Conservation (phyloP, 1,284 basidiomycete species). For the Leccinum subrobustum region DNA sequence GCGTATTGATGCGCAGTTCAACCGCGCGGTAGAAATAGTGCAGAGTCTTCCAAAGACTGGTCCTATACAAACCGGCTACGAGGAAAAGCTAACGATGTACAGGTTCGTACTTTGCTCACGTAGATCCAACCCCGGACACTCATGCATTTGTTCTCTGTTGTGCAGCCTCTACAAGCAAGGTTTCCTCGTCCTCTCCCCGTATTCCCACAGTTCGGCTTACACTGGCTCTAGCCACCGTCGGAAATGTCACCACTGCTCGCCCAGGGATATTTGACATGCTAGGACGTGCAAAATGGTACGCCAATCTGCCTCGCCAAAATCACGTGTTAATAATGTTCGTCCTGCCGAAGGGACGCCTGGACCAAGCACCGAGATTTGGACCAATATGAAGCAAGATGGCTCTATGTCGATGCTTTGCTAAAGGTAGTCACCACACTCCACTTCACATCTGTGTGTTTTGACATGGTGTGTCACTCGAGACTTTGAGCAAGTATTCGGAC, state of each 20-base stretch:
- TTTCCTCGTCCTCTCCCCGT: slow-evolving; percentile 33
- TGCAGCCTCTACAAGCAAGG: slow-evolving; percentile 89
- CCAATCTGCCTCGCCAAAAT: slow-evolving; percentile 12
- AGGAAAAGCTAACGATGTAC: slow-evolving; percentile 95
- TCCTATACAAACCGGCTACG: slow-evolving; percentile 95
- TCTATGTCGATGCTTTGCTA: slow-evolving; percentile 86
- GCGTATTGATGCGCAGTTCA: slow-evolving; percentile 81
- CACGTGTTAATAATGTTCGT: slow-evolving; percentile 25
- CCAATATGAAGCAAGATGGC: slow-evolving; percentile 80
- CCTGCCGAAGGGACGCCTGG: slow-evolving; percentile 82
- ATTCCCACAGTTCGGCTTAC: slow-evolving; percentile 8
- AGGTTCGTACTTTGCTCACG: slow-evolving; percentile 49
- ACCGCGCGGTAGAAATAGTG: slow-evolving; percentile 92
- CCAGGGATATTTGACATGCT: slow-evolving; percentile 94
- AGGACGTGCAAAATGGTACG: slow-evolving; percentile 90
- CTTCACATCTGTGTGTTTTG: neutral
- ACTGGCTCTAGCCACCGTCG: slow-evolving; percentile 70
- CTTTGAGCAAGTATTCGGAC: slow-evolving; percentile 80
- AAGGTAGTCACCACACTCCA: slow-evolving; percentile 51
- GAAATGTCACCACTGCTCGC: slow-evolving; percentile 76
- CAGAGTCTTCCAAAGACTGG: slow-evolving; percentile 91
- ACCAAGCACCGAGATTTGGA: slow-evolving; percentile 85
- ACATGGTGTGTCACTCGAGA: slow-evolving; percentile 43
- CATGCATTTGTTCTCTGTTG: slow-evolving; percentile 4
- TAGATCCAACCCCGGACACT: neutral